Percentiles rank a stretch among this genome's conserved stretches.
These are phyloP conservation scores for Chlamydomonas sp. DNA, from an alignment of 139 green algal genomes.

Conservation along the genomic window DNA sequence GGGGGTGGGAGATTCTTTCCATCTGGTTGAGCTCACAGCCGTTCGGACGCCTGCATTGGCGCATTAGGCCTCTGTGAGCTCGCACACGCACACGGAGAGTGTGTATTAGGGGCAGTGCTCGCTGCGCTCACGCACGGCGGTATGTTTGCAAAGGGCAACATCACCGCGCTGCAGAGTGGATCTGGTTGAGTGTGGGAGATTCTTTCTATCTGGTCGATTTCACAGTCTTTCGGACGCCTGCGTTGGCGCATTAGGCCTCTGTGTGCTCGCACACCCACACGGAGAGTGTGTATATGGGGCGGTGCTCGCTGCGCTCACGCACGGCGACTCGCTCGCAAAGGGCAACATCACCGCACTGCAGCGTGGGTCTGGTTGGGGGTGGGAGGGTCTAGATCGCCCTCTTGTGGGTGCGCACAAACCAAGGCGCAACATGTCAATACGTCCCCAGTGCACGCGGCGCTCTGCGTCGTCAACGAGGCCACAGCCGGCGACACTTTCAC, in stretches of 20 bases:
- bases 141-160: conserved; percentile 30
- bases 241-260: not conserved
- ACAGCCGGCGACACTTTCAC: conserved; percentile 43
- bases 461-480: no score
- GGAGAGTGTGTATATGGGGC: not conserved
- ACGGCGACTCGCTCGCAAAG: conserved; percentile 39
- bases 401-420: no score
- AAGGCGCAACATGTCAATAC: no score
- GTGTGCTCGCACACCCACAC: not conserved
- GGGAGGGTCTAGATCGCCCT: no score
- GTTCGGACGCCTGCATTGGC: not conserved
- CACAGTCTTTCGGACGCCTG: not conserved
- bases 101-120: not conserved
- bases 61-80: not conserved
- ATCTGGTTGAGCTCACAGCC: not conserved
- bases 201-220: not conserved
- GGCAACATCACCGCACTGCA: conserved; percentile 4
- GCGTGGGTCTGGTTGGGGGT: not conserved
- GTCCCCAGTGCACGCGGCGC: no score
- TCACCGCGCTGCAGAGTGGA: conserved; percentile 11
- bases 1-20: not conserved
- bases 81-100: not conserved
- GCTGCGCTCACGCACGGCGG: conserved; percentile 22
- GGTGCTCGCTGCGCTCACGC: conserved; percentile 4
- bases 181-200: not conserved